These are phyloP conservation scores for Chiua sp. DNA, from an alignment of 1,284 basidiomycete genomes.

Conservation along the genomic window DNA sequence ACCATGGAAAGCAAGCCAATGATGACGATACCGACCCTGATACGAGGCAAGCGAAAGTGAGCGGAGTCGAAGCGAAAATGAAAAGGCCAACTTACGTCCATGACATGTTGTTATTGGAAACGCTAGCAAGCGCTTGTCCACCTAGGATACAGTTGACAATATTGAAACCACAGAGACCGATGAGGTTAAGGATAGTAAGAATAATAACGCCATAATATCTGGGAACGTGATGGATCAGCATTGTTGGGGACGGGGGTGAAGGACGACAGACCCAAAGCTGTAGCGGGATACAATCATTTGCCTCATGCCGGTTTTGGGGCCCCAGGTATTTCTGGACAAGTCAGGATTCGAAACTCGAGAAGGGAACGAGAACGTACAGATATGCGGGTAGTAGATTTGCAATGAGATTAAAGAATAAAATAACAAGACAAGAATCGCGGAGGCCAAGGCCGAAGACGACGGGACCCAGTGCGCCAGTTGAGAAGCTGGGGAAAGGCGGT, in stretches of 20 bases:
- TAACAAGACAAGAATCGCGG: constrained; percentile 73
- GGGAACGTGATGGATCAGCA: constrained; percentile 1
- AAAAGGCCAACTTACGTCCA: constrained; percentile 60
- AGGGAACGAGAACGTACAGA: constrained; percentile 46
- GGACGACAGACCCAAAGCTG: constrained; percentile 68
- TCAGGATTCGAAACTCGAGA: not conserved
- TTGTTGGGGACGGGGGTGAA: not conserved
- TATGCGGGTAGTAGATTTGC: constrained; percentile 61
- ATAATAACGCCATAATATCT: constrained; percentile 73
- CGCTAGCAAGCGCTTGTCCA: constrained; percentile 79
- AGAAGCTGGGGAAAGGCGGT: constrained; percentile 51
- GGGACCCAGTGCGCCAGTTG: constrained; percentile 76
- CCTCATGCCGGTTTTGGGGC: constrained; percentile 86
- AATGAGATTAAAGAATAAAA: constrained; percentile 79
- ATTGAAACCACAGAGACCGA: constrained; percentile 72
- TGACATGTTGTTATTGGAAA: constrained; percentile 63
- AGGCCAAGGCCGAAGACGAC: constrained; percentile 69
- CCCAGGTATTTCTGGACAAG: constrained; percentile 72
- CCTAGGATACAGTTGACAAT: constrained; percentile 82
- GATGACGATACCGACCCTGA: constrained; percentile 88
- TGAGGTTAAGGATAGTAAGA: constrained; percentile 68
- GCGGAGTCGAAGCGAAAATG: constrained; percentile 9
- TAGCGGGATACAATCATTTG: constrained; percentile 86
- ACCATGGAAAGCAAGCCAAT: constrained; percentile 80
- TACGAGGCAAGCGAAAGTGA: constrained; percentile 7